Conservation (phyloP, 352 stramenopile genomes). For the Globisporangium orthogonon region DNA sequence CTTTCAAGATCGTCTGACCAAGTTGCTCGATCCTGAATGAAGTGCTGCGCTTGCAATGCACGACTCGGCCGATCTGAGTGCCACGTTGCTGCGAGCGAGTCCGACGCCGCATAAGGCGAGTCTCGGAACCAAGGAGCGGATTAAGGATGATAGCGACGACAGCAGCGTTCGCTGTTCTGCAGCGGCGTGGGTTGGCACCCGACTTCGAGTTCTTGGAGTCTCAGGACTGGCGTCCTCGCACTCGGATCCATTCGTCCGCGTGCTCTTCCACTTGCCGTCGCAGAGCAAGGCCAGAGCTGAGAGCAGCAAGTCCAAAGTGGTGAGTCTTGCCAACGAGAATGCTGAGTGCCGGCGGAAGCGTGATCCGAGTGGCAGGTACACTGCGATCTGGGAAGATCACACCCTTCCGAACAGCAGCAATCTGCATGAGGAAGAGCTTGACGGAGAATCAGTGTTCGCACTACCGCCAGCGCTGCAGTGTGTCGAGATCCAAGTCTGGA, state of each 20-base stretch:
- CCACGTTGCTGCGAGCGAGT: not conserved
- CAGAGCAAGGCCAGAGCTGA: not conserved
- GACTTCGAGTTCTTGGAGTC: constrained; percentile 24
- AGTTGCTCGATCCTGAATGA: too few relatives aligned
- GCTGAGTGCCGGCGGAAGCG: constrained; percentile 4
- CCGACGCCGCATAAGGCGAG: not conserved
- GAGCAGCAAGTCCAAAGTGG: not conserved
- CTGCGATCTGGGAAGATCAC: constrained; percentile 21
- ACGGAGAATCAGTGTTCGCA: constrained; percentile 4
- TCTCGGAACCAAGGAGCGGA: not conserved
- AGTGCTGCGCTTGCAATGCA: not conserved
- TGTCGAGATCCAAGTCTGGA: constrained; percentile 63
- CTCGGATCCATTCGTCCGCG: constrained; percentile 31
- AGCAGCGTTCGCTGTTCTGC: not conserved
- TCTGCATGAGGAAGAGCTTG: not conserved
- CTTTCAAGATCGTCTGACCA: not conserved
- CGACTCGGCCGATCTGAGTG: not conserved
- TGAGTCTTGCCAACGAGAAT: constrained; percentile 8
- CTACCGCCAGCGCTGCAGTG: constrained; percentile 27
- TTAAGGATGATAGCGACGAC: too few relatives aligned
- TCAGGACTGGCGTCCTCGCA: constrained; percentile 41
- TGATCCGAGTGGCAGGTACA: constrained; percentile 33
- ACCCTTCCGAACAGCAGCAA: not conserved
- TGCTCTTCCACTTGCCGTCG: constrained; percentile 30
- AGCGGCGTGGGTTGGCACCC: constrained; percentile 17